Conservation (phyloP, 352 stramenopile genomes). For the Peronospora destructor region DNA sequence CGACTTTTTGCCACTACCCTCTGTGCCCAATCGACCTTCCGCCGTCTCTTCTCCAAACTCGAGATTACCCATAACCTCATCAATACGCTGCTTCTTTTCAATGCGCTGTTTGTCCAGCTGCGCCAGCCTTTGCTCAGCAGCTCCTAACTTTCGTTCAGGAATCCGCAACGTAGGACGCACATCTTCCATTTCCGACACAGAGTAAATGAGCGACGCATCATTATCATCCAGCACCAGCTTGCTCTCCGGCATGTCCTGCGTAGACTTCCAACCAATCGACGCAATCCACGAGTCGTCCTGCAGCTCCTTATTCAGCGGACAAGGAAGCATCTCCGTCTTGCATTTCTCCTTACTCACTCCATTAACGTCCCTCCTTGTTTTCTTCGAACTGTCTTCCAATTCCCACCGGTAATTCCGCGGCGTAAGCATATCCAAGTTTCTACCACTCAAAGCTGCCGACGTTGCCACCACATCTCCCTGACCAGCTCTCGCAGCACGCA, state of each 20-base stretch:
- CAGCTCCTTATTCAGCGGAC: slow-evolving; percentile 64
- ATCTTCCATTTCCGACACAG: slow-evolving; percentile 70
- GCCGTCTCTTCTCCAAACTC: slow-evolving; percentile 74
- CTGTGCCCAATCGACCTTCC: slow-evolving; percentile 48
- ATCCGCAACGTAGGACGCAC: slow-evolving; percentile 75
- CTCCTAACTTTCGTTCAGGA: slow-evolving; percentile 73
- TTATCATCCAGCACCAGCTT: slow-evolving; percentile 82
- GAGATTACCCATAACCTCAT: slow-evolving; percentile 73
- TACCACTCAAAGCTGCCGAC: slow-evolving; percentile 11
- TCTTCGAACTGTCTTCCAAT: slow-evolving; percentile 25
- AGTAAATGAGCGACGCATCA: slow-evolving; percentile 71
- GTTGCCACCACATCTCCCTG: neutral
- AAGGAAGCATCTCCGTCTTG: slow-evolving; percentile 20
- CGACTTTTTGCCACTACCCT: slow-evolving; percentile 67
- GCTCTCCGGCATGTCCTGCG: slow-evolving; percentile 72
- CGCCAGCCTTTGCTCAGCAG: slow-evolving; percentile 60
- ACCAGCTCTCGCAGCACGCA: slow-evolving; percentile 27
- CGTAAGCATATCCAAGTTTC: slow-evolving; percentile 71
- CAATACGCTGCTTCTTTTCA: slow-evolving; percentile 78
- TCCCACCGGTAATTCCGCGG: slow-evolving; percentile 76
- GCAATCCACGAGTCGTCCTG: slow-evolving; percentile 64
- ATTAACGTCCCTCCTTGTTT: slow-evolving; percentile 8
- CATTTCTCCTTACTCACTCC: slow-evolving; percentile 5
- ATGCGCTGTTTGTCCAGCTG: slow-evolving; percentile 66
- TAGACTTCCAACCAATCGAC: slow-evolving; percentile 75